Evolutionary conservation across 306 rosid genomes (phyloP).

Genomic region (Comarum palustre): DNA sequence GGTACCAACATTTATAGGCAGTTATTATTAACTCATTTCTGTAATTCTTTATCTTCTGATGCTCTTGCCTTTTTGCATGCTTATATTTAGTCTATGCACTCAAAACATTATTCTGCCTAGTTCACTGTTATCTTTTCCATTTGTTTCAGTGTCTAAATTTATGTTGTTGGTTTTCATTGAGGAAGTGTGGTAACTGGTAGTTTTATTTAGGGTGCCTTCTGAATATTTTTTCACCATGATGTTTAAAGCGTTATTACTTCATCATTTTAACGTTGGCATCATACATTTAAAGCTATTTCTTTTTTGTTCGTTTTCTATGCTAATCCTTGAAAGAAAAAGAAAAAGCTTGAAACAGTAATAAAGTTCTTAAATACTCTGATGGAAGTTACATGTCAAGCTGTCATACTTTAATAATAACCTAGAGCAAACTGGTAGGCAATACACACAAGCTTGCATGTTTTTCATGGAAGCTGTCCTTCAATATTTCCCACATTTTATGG

Average conservation of each 20-base stretch:
- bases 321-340: background rate
- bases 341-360: background rate
- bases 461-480: background rate
- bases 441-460: background rate
- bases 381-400: background rate
- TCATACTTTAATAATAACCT: background rate
- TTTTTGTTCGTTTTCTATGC: background rate
- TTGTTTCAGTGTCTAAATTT: background rate
- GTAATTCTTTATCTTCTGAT: slow-evolving; percentile 14
- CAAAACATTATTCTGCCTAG: background rate
- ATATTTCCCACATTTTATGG: background rate
- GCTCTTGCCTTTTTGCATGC: slow-evolving; percentile 2
- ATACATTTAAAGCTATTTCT: background rate
- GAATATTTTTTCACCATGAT: background rate
- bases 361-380: background rate
- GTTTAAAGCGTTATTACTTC: background rate
- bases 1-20: slow-evolving; percentile 44
- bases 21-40: slow-evolving; percentile 9
- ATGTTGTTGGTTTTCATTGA: background rate
- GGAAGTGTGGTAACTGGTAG: background rate
- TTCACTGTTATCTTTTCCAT: background rate
- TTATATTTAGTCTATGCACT: background rate
- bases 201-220: background rate
- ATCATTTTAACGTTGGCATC: background rate
- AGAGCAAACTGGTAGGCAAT: slow-evolving; percentile 5